A percentile compares a stretch with the other conserved stretches of the same genome.
Conservation (phyloP, 148 eudicot species). For the Polygonum maritimum region DNA sequence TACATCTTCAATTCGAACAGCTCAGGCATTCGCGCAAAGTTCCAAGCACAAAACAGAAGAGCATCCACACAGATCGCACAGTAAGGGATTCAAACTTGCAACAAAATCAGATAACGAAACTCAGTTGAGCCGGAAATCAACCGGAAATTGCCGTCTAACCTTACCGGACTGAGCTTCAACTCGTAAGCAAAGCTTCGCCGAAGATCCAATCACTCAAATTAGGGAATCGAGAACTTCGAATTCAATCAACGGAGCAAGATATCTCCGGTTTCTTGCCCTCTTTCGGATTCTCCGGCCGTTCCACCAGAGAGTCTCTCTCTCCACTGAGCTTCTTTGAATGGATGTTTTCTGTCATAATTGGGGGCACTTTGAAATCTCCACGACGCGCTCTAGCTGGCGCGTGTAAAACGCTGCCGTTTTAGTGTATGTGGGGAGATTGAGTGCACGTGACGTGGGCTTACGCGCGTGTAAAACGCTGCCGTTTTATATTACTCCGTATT, state of each 20-base stretch:
- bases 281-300: not conserved
- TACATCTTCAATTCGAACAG: not conserved
- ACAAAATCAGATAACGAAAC: not conserved
- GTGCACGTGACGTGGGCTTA: not conserved
- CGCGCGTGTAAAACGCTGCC: not conserved
- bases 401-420: not conserved
- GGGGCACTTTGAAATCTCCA: not conserved
- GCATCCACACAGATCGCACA: conserved; percentile 3
- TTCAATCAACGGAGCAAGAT: not conserved
- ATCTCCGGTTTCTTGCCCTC: not conserved
- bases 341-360: conserved; percentile 2
- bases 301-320: not conserved
- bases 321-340: conserved; percentile 9
- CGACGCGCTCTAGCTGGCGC: not conserved
- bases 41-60: not conserved
- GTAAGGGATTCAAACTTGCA: not conserved
- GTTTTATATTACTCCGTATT: not conserved
- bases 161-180: not conserved
- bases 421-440: not conserved
- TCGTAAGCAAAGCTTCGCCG: not conserved
- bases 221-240: not conserved
- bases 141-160: not conserved
- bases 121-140: not conserved
- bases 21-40: not conserved
- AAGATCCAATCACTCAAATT: not conserved